Base-by-base conservation (phyloP, 2,329 filamentous ascomycete genomes). In the Aspergillus flavus region DNA sequence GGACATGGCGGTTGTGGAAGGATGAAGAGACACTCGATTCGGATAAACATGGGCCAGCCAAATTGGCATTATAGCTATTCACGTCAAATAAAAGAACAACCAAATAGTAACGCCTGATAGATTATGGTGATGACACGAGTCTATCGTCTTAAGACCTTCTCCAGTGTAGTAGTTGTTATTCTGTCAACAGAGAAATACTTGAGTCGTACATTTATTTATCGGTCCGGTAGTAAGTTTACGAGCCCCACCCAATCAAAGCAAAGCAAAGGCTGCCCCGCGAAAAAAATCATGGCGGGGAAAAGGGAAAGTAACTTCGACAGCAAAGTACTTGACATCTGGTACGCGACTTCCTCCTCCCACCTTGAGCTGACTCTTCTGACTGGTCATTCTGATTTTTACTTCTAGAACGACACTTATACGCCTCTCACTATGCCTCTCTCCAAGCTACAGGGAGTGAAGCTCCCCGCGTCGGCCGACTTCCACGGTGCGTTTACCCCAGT, bases 401-500 rank as follows among this genome's bases (percentile, higher is more conserved):
- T 54, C 54, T 12, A 19, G 30, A 41, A 52, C 30, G 61, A 59
- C 43, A 19, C 28, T 21, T 19, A 36, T 34, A 45, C 32, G n/a
- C 30, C 43, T 62, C 34, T 50, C 65, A 65, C 26, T 62, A 77
- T 78, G 75, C 69, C 75, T 57, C 67, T 77, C 58, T 74, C 74
- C 23, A 72, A 75, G 62, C 54, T 78, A 32, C 72, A 76, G 60
- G 75, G 75, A 58, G 66, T 71, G 52, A 77, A 87, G 79, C 82
- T 91, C 71, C 87, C 87, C 57, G 83, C 88, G 26, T 82, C 87
- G 65, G 88, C 88, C 58, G 89, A 91, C 76, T 87, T 90, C 78
- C 87, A 89, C 71, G 76, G 75, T 79, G 75, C 61, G 75, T 64
- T 61, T 3, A 36, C 36, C 21, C 26, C 26, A 19, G 36, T 34